Evolutionary conservation across 768 basidiomycete genomes (phyloP).

Genomic region (Asterophora lycoperdoides): DNA sequence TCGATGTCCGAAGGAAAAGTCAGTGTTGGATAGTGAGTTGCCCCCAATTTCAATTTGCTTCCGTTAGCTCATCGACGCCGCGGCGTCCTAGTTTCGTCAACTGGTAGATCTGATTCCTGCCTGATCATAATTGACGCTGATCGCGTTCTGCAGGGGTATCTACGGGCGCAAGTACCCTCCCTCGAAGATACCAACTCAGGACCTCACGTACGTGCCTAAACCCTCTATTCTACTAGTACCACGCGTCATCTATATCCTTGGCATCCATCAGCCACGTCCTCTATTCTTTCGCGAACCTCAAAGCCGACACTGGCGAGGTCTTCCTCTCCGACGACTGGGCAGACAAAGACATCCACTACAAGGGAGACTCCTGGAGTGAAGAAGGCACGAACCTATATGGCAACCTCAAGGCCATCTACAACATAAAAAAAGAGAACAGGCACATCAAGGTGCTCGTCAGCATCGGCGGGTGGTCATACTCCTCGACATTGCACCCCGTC

Average conservation of each 20-base stretch:
- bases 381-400: constrained; percentile 88
- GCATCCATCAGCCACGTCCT: constrained; percentile 64
- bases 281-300: constrained; percentile 90
- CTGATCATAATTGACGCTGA: not conserved
- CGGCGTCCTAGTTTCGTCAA: constrained; percentile 66
- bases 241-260: constrained; percentile 4
- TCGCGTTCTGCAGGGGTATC: constrained; percentile 64
- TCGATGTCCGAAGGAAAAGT: constrained; percentile 49
- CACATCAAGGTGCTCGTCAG: constrained; percentile 79
- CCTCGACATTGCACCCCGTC: constrained; percentile 79
- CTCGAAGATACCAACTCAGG: constrained; percentile 71
- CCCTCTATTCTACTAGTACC: not conserved
- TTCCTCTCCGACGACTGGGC: constrained; percentile 89
- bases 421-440: constrained; percentile 82
- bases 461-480: constrained; percentile 96
- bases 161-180: constrained; percentile 93
- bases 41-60: not conserved
- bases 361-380: constrained; percentile 94
- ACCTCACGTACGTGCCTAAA: constrained; percentile 68
- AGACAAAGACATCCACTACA: constrained; percentile 96
- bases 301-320: constrained; percentile 81
- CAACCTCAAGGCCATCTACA: constrained; percentile 90
- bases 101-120: constrained; percentile 41
- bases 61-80: constrained; percentile 8
- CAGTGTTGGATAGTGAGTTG: constrained; percentile 76